These are phyloP conservation scores for Prunus campanulata DNA, from an alignment of 306 rosid genomes.

Conservation along the genomic window DNA sequence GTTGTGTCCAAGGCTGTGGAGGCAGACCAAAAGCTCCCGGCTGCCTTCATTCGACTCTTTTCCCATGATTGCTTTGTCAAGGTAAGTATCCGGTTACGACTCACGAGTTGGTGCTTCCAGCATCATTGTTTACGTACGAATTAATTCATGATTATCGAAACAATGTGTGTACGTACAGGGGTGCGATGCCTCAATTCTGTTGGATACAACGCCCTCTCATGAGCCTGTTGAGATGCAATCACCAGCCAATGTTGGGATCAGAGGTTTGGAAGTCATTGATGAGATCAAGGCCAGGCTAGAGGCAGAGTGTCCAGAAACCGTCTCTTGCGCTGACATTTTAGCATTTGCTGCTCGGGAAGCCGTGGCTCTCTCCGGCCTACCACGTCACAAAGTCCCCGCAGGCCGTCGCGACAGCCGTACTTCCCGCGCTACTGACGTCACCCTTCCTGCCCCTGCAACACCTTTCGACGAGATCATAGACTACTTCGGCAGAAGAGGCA, in stretches of 20 bases:
- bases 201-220: constrained; percentile 36
- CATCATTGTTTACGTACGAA: background rate
- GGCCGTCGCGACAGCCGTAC: constrained; percentile 53
- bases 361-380: constrained; percentile 25
- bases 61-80: constrained; percentile 80
- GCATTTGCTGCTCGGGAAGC: constrained; percentile 48
- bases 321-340: constrained; percentile 66
- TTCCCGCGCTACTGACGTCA: constrained; percentile 39
- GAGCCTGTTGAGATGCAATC: constrained; percentile 53
- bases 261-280: constrained; percentile 51
- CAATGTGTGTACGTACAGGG: constrained; percentile 40
- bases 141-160: background rate
- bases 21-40: constrained; percentile 24
- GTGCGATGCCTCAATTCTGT: constrained; percentile 71
- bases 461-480: constrained; percentile 5
- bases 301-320: constrained; percentile 41
- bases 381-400: background rate
- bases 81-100: constrained; percentile 27
- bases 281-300: constrained; percentile 55
- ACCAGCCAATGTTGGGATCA: constrained; percentile 34
- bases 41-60: constrained; percentile 50
- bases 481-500: constrained; percentile 35
- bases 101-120: too few species aligned
- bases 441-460: constrained; percentile 35
- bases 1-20: background rate